Evolutionary conservation across 1,284 basidiomycete genomes (phyloP).

Genomic region (Xerocomus nothofagi): DNA sequence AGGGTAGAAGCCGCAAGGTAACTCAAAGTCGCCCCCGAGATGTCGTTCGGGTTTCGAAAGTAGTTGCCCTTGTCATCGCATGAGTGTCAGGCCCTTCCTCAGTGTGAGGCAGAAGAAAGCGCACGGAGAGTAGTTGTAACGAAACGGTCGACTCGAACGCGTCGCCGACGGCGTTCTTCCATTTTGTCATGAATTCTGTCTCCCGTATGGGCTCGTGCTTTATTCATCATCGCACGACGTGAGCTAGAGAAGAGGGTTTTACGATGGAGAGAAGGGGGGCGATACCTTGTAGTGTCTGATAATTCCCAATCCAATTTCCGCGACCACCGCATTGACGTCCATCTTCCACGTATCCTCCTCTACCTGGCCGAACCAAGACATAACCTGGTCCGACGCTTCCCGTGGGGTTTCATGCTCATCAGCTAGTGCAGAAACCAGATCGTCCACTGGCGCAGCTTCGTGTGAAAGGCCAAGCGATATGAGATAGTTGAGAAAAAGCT

Average conservation of each 20-base stretch:
- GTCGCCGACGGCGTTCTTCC: slow-evolving; percentile 74
- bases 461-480: slow-evolving; percentile 56
- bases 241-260: background rate
- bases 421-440: slow-evolving; percentile 58
- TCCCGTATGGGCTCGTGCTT: slow-evolving; percentile 59
- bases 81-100: background rate
- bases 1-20: slow-evolving; percentile 78
- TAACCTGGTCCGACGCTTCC: slow-evolving; percentile 63
- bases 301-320: slow-evolving; percentile 71
- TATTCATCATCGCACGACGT: background rate
- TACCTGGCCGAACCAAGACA: slow-evolving; percentile 77
- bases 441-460: slow-evolving; percentile 49
- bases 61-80: slow-evolving; percentile 67
- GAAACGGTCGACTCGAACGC: slow-evolving; percentile 61
- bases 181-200: slow-evolving; percentile 58
- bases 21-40: slow-evolving; percentile 38
- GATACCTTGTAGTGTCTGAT: slow-evolving; percentile 66
- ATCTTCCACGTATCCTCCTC: slow-evolving; percentile 61
- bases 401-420: slow-evolving; percentile 73
- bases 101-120: slow-evolving; percentile 20
- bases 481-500: slow-evolving; percentile 69
- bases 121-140: slow-evolving; percentile 65
- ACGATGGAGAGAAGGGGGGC: slow-evolving; percentile 5
- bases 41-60: slow-evolving; percentile 42
- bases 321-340: slow-evolving; percentile 56